Conservation (phyloP, 2,329 filamentous ascomycete genomes). For the Cladosporium sp. region DNA sequence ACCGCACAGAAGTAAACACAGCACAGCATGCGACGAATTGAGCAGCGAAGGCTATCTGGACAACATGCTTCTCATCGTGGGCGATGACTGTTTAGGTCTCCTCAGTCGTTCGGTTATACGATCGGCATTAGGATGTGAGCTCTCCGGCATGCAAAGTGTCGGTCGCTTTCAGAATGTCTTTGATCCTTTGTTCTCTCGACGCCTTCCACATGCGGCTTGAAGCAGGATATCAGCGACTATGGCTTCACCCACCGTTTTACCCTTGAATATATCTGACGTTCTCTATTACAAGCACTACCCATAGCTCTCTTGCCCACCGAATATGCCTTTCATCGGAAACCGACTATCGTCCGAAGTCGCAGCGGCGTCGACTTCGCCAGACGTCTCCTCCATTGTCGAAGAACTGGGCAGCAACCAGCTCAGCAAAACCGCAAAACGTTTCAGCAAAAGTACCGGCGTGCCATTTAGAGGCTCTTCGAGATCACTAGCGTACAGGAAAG, state of each 20-base stretch:
- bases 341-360: neutral
- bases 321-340: conserved; percentile 14
- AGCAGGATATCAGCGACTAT: conserved; percentile 4
- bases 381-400: neutral
- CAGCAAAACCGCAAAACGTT: conserved; percentile 17
- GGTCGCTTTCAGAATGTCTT: conserved; percentile 11
- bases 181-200: conserved; percentile 10
- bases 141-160: neutral
- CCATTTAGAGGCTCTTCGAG: conserved; percentile 12
- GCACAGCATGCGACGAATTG: neutral
- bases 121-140: neutral
- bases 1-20: neutral
- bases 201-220: conserved; percentile 14
- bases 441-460: neutral
- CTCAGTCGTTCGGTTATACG: neutral
- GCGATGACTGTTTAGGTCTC: neutral
- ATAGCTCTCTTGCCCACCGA: neutral
- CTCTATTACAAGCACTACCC: neutral
- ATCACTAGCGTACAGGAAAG: conserved; percentile 17
- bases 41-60: neutral
- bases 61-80: neutral
- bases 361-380: neutral
- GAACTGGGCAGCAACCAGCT: neutral
- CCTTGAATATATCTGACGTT: neutral
- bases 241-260: neutral